Evolutionary conservation across 495 filamentous ascomycete genomes (phyloP).

Genomic region (Podospora didyma): DNA sequence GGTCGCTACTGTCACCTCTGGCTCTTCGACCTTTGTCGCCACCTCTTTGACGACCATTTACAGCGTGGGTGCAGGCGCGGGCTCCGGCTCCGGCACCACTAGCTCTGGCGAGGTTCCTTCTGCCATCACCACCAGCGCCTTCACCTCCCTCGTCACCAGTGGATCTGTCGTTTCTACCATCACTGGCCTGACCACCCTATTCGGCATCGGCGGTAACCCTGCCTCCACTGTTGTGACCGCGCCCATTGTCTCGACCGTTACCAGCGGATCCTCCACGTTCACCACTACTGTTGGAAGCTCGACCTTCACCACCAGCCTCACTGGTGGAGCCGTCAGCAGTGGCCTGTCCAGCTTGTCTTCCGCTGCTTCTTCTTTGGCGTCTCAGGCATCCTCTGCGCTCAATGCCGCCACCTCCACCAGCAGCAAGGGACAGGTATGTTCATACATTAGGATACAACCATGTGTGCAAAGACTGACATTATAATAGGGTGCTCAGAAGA

Average conservation of each 20-base stretch:
- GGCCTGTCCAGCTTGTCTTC: conserved; percentile 5
- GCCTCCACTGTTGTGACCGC: conserved; percentile 10
- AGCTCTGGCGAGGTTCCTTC: conserved; percentile 21
- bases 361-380: not conserved
- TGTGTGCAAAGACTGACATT: not conserved
- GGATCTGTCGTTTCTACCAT: conserved; percentile 11
- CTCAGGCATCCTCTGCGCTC: not conserved
- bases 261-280: conserved; percentile 9
- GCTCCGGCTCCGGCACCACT: not conserved
- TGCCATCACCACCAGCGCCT: conserved; percentile 30
- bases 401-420: conserved; percentile 11
- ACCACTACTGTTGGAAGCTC: conserved; percentile 14
- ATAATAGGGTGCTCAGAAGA: conserved; percentile 23
- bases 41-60: conserved; percentile 23
- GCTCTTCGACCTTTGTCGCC: conserved; percentile 21
- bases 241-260: conserved; percentile 9
- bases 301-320: conserved; percentile 12
- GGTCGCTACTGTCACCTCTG: conserved; percentile 28
- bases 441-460: not conserved
- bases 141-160: conserved; percentile 27
- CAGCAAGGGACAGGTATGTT: conserved; percentile 16
- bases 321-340: conserved; percentile 11
- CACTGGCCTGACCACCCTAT: conserved; percentile 23
- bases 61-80: no score
- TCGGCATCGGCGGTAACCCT: conserved; percentile 11